Conservation (phyloP, 176 grass and related monocot genomes). For the Carex kokanica region DNA sequence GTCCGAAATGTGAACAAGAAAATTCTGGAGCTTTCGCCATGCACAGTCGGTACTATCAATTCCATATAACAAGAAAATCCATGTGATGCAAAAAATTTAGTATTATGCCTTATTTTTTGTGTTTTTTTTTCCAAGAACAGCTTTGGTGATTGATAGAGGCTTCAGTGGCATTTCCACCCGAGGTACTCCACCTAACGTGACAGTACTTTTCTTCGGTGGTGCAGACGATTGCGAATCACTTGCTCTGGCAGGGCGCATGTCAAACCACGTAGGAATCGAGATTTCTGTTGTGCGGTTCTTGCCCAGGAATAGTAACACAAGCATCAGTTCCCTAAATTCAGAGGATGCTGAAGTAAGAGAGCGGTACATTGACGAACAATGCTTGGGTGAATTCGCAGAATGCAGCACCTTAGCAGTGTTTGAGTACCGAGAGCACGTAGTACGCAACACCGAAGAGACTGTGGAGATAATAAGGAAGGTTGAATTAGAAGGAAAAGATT, state of each 20-base stretch:
- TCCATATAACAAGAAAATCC: no score
- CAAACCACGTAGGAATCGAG: constrained; percentile 31
- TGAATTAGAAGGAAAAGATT: constrained; percentile 39
- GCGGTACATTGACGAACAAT: constrained; percentile 45
- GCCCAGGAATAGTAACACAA: constrained; percentile 18
- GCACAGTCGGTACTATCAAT: constrained; percentile 42
- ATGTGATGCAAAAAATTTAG: not conserved
- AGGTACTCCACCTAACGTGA: constrained; percentile 26
- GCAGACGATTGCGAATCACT: constrained; percentile 71
- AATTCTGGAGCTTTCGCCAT: constrained; percentile 45
- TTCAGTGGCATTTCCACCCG: constrained; percentile 23
- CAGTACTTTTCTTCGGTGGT: constrained; percentile 66
- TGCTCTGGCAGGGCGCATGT: constrained; percentile 50
- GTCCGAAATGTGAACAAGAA: constrained; percentile 45
- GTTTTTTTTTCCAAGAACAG: not conserved
- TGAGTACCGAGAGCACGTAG: constrained; percentile 48
- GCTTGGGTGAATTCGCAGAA: constrained; percentile 44
- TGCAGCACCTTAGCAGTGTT: constrained; percentile 15
- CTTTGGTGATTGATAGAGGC: constrained; percentile 61
- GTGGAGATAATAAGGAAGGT: constrained; percentile 44
- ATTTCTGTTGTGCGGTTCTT: constrained; percentile 54
- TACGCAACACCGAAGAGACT: constrained; percentile 55
- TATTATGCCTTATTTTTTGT: not conserved
- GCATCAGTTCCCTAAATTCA: not conserved
- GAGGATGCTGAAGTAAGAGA: constrained; percentile 48